Evolutionary conservation across 306 rosid genomes (phyloP), one percentile per base, ranked within the genome.

Genomic region (Pueraria montana): DNA sequence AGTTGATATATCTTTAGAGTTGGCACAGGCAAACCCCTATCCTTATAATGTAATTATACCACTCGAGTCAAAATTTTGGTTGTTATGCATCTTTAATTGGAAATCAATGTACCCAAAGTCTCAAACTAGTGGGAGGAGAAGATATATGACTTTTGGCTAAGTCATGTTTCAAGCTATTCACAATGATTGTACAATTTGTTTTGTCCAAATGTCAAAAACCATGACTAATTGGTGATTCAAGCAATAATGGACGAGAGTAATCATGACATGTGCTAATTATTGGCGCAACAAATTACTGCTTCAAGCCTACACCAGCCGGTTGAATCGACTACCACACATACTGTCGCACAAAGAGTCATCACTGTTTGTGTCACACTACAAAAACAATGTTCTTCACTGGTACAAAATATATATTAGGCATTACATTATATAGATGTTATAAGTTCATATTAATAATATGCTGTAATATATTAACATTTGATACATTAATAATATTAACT

Each of bases 151-250:
- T 11, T 66, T 58, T 40, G 4, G 20, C 30, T 40, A 43, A 38
- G 53, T 24, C 80, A 64, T 32, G 48, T 34, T 63, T 48, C 11
- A 64, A 48, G 24, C 11, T 34, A 14, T 18, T 78, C 50, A 49
- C 50, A 78, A 78, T 66, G 53, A 50, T 65, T 64, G 62, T 77
- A 46, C 34, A 46, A 63, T 10, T 26, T 71, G 36, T 3, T 23
- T 27, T 5, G 65, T 26, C 50, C 1, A 0, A 43, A 43, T 14
- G 30, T 24, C 43, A 76, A 77, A 68, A 77, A 24, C 4, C 11
- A 76, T 76, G 80, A 76, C 49, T 13, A 6, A 8, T 61, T 2
- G 7, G 20, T 74, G 79, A 74, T 14, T 71, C 18, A 23, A 24
- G 59, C 27, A 77, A 20, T 9, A 45, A 62, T 61, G 27, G 7